Percentiles rank a stretch among this genome's conserved stretches.
phyloP scores from a whole-genome alignment of 345 rosid species.

The Anacardium occidentale region DNA sequence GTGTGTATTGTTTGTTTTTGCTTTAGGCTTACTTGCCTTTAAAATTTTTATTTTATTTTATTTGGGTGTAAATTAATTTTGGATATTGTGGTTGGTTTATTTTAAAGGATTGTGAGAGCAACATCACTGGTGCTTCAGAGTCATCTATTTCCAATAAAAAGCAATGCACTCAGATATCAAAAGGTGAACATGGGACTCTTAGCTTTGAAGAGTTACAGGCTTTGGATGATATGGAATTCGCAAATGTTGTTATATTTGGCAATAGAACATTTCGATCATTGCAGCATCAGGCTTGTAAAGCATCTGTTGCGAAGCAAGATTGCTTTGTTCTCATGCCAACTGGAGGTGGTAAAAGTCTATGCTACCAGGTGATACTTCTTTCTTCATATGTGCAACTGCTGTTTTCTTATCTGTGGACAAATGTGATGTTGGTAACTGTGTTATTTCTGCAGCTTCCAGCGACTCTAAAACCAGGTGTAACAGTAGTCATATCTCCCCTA shows the following conservation, averaged over 20 bases:
- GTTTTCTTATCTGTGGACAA: constrained; percentile 4
- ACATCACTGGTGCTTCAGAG: constrained; percentile 40
- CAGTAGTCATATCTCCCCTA: constrained; percentile 78
- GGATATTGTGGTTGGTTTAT: constrained; percentile 23
- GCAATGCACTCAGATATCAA: constrained; percentile 22
- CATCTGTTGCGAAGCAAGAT: constrained; percentile 63
- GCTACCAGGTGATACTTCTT: constrained; percentile 66
- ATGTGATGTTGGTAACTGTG: constrained; percentile 6
- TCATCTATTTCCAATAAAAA: constrained; percentile 42
- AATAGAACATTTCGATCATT: constrained; percentile 61
- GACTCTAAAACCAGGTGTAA: constrained; percentile 77
- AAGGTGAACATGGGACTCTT: constrained; percentile 37
- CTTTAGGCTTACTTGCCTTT: not conserved
- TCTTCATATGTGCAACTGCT: constrained; percentile 9
- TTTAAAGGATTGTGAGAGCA: constrained; percentile 50
- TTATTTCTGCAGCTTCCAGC: constrained; percentile 70
- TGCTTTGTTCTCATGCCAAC: constrained; percentile 90
- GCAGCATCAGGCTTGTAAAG: constrained; percentile 84
- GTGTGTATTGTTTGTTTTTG: not conserved
- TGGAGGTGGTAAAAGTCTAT: constrained; percentile 91
- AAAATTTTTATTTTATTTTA: not conserved
- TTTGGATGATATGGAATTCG: constrained; percentile 80
- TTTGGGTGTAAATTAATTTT: constrained; percentile 4
- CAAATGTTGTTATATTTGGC: constrained; percentile 82
- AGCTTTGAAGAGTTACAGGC: constrained; percentile 67